Conservation (phyloP, 139 green algal genomes). For the Yamagishiella unicocca region DNA sequence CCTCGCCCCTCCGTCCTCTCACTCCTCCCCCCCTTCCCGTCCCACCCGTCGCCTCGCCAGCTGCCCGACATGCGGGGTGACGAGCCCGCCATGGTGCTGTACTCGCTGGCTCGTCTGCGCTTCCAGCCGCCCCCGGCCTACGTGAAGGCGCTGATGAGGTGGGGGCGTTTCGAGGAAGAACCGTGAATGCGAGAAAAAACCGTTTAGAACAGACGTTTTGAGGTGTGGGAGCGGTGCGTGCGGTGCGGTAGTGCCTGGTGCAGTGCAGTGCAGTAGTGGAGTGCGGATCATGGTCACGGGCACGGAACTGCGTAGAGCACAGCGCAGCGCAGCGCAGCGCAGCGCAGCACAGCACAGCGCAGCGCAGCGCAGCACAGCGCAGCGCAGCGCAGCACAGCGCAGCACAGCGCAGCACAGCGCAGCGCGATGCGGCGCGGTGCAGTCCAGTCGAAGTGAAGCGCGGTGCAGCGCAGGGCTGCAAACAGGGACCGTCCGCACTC, state of each 20-base stretch:
- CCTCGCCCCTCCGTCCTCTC: neutral
- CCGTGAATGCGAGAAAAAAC: no score
- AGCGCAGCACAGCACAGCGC: no score
- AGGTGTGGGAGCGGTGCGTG: no score
- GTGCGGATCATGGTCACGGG: no score
- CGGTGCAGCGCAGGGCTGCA: neutral
- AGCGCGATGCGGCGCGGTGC: no score
- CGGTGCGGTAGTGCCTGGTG: no score
- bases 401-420: no score
- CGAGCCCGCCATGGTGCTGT: constrained; percentile 8
- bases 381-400: no score
- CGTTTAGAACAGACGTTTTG: no score
- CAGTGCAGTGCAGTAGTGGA: neutral
- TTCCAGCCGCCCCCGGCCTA: neutral
- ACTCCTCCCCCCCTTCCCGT: neutral
- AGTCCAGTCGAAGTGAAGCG: neutral
- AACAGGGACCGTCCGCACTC: neutral
- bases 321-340: no score
- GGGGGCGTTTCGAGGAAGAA: neutral
- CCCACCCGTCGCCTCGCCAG: neutral
- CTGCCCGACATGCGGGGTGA: neutral
- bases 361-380: no score
- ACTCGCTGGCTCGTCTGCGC: constrained; percentile 16
- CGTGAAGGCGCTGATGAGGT: constrained; percentile 1
- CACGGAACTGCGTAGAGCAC: no score